Conservation (phyloP, 176 grass and related monocot genomes). For the Carex cristatella region DNA sequence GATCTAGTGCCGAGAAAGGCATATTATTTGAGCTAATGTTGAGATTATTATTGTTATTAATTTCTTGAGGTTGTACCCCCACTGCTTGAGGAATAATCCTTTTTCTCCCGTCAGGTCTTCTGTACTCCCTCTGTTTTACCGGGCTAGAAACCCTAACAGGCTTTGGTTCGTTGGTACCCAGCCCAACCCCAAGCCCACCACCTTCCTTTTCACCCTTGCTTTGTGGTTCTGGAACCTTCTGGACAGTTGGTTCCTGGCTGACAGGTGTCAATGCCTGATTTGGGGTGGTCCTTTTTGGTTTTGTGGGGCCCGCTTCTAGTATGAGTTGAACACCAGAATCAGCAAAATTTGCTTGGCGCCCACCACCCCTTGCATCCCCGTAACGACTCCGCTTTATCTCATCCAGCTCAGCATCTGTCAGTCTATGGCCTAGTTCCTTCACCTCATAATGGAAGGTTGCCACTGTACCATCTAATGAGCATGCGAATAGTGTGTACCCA, state of each 20-base stretch:
- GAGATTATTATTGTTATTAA: constrained; percentile 19
- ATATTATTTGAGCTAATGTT: background rate
- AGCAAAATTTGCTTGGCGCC: constrained; percentile 79
- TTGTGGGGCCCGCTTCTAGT: constrained; percentile 75
- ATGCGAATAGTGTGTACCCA: constrained; percentile 93
- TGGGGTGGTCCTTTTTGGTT: constrained; percentile 59
- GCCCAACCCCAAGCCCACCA: constrained; percentile 2
- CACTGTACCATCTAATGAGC: constrained; percentile 90
- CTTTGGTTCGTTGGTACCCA: constrained; percentile 48
- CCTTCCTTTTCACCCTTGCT: constrained; percentile 51
- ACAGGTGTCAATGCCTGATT: constrained; percentile 35
- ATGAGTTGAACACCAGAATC: constrained; percentile 79
- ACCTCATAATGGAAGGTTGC: constrained; percentile 88
- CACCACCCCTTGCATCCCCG: constrained; percentile 84
- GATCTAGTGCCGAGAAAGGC: background rate
- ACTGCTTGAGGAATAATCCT: constrained; percentile 99
- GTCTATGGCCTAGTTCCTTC: constrained; percentile 83
- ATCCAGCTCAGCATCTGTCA: constrained; percentile 85
- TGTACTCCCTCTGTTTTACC: constrained; percentile 91
- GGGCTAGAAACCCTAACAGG: constrained; percentile 57
- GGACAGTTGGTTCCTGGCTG: constrained; percentile 10
- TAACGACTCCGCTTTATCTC: constrained; percentile 92
- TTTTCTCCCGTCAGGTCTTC: constrained; percentile 89
- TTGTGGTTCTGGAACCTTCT: constrained; percentile 57
- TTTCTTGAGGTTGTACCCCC: constrained; percentile 78